Evolutionary conservation across 1,284 basidiomycete genomes (phyloP).

Genomic region (Polyporus tsugae): DNA sequence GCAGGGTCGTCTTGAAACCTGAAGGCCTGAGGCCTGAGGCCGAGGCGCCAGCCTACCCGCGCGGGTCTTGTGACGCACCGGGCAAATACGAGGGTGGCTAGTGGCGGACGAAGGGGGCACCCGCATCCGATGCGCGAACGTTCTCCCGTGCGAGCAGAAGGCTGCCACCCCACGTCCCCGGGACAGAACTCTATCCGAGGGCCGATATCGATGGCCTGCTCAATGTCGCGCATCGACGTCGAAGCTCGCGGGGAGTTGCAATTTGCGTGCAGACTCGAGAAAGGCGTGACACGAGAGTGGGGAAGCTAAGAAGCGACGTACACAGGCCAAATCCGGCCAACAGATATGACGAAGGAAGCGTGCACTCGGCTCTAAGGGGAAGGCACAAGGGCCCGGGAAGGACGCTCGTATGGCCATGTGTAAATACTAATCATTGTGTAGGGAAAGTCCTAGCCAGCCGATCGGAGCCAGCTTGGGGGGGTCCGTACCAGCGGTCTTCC

Average conservation of each 20-base stretch:
- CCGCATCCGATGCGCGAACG: constrained; percentile 4
- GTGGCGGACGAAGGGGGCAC: neutral
- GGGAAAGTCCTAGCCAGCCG: constrained; percentile 27
- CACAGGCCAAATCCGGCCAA: constrained; percentile 4
- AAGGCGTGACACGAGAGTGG: constrained; percentile 11
- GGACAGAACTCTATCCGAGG: constrained; percentile 29
- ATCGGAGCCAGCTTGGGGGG: constrained; percentile 26
- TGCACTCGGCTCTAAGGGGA: constrained; percentile 5
- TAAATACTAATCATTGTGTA: constrained; percentile 30
- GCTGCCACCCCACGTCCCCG: constrained; percentile 9
- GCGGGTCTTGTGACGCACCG: constrained; percentile 28
- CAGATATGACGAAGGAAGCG: constrained; percentile 20
- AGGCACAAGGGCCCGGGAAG: constrained; percentile 3
- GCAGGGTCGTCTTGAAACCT: neutral
- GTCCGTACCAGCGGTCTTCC: constrained; percentile 21
- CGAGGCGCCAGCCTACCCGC: neutral
- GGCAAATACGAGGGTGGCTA: constrained; percentile 8
- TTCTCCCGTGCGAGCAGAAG: constrained; percentile 24
- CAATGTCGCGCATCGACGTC: constrained; percentile 21
- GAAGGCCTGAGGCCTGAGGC: no score
- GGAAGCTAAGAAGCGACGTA: constrained; percentile 16
- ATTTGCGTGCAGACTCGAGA: constrained; percentile 1
- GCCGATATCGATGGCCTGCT: constrained; percentile 27
- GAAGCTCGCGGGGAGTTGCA: constrained; percentile 5
- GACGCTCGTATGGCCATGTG: constrained; percentile 22